Conservation (phyloP, 2,329 filamentous ascomycete genomes). For the Stylonectria norvegica region DNA sequence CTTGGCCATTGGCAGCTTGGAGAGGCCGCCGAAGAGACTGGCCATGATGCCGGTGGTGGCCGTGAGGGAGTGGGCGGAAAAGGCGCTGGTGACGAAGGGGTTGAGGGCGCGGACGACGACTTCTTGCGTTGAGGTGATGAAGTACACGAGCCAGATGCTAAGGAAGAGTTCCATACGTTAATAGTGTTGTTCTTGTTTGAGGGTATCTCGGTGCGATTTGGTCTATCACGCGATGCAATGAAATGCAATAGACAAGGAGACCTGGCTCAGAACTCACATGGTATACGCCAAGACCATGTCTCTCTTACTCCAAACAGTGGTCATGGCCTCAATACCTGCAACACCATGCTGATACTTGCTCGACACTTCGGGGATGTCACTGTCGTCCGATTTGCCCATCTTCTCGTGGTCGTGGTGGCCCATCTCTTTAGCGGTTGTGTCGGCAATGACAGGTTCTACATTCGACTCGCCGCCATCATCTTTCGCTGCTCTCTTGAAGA, state of each 20-base stretch:
- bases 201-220: too few species aligned
- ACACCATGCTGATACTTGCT: constrained; percentile 40
- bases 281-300: constrained; percentile 42
- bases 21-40: constrained; percentile 49
- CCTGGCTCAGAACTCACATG: too few species aligned
- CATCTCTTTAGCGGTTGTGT: constrained; percentile 9
- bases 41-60: constrained; percentile 48
- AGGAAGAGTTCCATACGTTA: neutral
- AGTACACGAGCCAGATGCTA: constrained; percentile 43
- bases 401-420: constrained; percentile 5
- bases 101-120: constrained; percentile 33
- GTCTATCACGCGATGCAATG: too few species aligned
- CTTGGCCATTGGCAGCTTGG: constrained; percentile 60
- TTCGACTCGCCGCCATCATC: constrained; percentile 1
- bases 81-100: constrained; percentile 43
- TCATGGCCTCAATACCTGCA: constrained; percentile 46
- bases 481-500: constrained; percentile 1
- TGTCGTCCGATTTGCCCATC: constrained; percentile 31
- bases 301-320: constrained; percentile 38
- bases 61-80: constrained; percentile 46
- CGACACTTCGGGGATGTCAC: constrained; percentile 24
- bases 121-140: constrained; percentile 43
- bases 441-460: neutral
- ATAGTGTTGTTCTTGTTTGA: too few species aligned
- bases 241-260: too few species aligned